These are phyloP conservation scores for Pythium rhizo-oryzae DNA, from an alignment of 352 stramenopile genomes.

Conservation along the genomic window DNA sequence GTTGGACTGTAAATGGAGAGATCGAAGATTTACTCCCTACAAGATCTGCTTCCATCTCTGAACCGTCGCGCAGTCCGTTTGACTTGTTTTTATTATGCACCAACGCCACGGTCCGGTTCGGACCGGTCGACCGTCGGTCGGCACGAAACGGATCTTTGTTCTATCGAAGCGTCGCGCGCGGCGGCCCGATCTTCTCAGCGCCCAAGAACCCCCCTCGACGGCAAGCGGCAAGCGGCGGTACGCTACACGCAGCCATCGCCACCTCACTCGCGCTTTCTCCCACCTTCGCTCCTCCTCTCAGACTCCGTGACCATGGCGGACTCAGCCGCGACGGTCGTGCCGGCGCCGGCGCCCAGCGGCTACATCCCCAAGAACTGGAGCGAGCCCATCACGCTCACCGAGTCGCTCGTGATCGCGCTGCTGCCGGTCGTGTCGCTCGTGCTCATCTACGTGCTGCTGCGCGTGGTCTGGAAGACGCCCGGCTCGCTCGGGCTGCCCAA, in stretches of 20 bases:
- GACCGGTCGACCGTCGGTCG: not conserved
- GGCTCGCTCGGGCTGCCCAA: conserved; percentile 44
- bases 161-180: conserved; percentile 12
- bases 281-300: not conserved
- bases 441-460: conserved; percentile 67
- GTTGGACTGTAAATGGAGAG: not conserved
- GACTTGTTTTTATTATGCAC: conserved; percentile 11
- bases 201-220: not conserved
- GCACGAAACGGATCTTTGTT: conserved; percentile 13
- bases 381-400: conserved; percentile 35
- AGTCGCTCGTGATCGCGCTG: conserved; percentile 43
- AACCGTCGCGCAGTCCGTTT: not conserved
- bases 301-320: conserved; percentile 19
- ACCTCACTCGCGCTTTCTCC: conserved; percentile 6
- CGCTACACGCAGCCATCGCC: not conserved
- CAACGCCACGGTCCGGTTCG: not conserved
- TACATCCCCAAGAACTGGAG: conserved; percentile 36
- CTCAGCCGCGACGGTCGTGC: not conserved
- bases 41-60: not conserved
- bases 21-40: not conserved
- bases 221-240: not conserved
- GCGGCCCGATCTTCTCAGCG: not conserved
- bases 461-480: conserved; percentile 66
- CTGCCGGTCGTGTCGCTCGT: conserved; percentile 53
- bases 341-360: conserved; percentile 5